Percentiles rank a stretch among this genome's conserved stretches.
Evolutionary conservation across 306 rosid species (phyloP).

Genomic region (Vicia villosa): DNA sequence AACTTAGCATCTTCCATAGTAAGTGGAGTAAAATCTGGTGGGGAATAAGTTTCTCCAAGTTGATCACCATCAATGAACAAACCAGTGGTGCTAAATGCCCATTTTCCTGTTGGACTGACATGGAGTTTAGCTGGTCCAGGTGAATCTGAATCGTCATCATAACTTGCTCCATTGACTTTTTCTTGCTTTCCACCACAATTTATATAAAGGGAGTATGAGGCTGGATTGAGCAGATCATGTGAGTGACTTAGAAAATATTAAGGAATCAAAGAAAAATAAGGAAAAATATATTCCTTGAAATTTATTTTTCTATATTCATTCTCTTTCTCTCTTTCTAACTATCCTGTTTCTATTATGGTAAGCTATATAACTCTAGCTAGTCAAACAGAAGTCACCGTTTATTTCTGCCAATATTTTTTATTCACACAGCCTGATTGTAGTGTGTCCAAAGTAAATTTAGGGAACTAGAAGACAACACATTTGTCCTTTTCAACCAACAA

Average conservation of each 20-base stretch:
- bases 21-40: not conserved
- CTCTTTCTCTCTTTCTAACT: too few species aligned
- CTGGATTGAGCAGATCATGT: too few species aligned
- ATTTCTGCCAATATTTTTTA: not conserved
- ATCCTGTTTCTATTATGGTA: too few species aligned
- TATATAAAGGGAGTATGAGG: too few species aligned
- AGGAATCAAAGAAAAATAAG: too few species aligned
- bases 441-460: not conserved
- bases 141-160: not conserved
- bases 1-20: conserved; percentile 35
- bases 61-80: conserved; percentile 28
- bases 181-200: not conserved
- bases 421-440: not conserved
- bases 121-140: not conserved
- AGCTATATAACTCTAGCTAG: not conserved
- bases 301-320: too few species aligned
- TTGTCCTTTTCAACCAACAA: not conserved
- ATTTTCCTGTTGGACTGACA: conserved; percentile 14
- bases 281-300: too few species aligned
- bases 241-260: too few species aligned
- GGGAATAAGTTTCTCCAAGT: not conserved
- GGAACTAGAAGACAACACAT: not conserved
- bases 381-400: not conserved
- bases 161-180: not conserved
- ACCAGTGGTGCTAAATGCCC: conserved; percentile 66